Base-by-base conservation (phyloP, 495 filamentous ascomycete genomes). In the Penicillium daleae region DNA sequence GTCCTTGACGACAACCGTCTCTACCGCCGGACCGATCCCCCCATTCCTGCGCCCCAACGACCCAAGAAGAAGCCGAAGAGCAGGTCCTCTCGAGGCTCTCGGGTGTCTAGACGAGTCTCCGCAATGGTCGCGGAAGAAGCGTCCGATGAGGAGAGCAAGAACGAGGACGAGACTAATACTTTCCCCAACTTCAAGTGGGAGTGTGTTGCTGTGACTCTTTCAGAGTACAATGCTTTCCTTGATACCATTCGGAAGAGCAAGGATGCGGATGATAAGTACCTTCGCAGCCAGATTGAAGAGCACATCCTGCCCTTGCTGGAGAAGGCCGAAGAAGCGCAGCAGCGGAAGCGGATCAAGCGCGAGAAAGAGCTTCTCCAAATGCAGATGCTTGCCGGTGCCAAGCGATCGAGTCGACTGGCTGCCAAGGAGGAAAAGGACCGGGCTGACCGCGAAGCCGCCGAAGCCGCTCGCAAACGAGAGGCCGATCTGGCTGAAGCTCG, bases 1-100 rank as follows among this genome's bases (percentile, higher is more conserved):
- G 89, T 97, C 13, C 84, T 99, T 7, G 94, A 99, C 63, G 95
- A 99, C 78, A 95, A 97, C 64, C 86, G 94, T 51, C 80, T 98
- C 29, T 99, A 98, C 75, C 90, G 92, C 56, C 86, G 87, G 58
- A 91, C 90, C 48, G 90, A 93, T 40, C 85, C 83, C 57, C 79
- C 83, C 3, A 80, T 85, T 4, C 84, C 88, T 17, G 80, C 84
- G 4, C 80, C 83, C 6, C 77, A 79, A 31, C 72, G 84, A 35
- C 69, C 82, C 4, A 93, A 92, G 71, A 82, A 90, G 8, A 95
- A 93, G 73, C 85, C 87, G 56, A 92, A 89, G 67, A 87, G 87
- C 24, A 90, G 90, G 63, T 93, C 92, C 63, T 85, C 86, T 1
- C 89, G 85, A 70, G 84, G 84, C 17, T 70, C 83, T 76, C 81